A percentile compares a stretch with the other conserved stretches of the same genome.
These are phyloP conservation scores for Globisporangium perplexum DNA, from an alignment of 352 stramenopile genomes.

Conservation along the genomic window DNA sequence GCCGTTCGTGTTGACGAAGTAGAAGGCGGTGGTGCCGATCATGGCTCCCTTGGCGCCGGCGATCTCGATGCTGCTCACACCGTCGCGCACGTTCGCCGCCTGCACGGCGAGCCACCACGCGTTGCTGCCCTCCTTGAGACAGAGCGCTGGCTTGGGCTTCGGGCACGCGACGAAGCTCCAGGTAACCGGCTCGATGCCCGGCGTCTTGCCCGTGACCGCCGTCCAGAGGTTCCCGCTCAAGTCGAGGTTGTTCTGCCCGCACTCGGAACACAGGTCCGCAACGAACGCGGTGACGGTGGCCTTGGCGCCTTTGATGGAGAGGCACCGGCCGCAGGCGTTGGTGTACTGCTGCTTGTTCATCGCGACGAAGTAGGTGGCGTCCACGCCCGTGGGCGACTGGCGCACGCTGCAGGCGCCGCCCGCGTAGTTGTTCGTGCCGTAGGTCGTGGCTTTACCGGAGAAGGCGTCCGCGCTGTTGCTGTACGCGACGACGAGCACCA, in stretches of 20 bases:
- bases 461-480: neutral
- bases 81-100: constrained; percentile 11
- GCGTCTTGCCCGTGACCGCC: constrained; percentile 10
- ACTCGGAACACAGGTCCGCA: constrained; percentile 10
- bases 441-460: constrained; percentile 5
- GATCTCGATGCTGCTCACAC: constrained; percentile 7
- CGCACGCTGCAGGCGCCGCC: constrained; percentile 11
- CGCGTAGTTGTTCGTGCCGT: constrained; percentile 11
- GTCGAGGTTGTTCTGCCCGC: constrained; percentile 14
- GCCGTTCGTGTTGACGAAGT: constrained; percentile 8
- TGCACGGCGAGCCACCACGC: constrained; percentile 9
- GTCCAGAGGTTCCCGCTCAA: constrained; percentile 12
- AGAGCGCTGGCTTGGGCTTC: constrained; percentile 8
- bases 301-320: constrained; percentile 11
- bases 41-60: constrained; percentile 4
- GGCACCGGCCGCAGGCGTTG: constrained; percentile 10
- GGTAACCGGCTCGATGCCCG: constrained; percentile 7
- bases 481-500: neutral
- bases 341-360: constrained; percentile 14
- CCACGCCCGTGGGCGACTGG: constrained; percentile 2
- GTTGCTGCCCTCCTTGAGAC: constrained; percentile 14
- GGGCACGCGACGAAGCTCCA: constrained; percentile 10
- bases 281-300: constrained; percentile 13
- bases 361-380: constrained; percentile 6
- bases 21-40: constrained; percentile 14